These are phyloP conservation scores for Sphaerostilbella broomeana DNA, from an alignment of 2,329 filamentous ascomycete species.

Conservation along the genomic window DNA sequence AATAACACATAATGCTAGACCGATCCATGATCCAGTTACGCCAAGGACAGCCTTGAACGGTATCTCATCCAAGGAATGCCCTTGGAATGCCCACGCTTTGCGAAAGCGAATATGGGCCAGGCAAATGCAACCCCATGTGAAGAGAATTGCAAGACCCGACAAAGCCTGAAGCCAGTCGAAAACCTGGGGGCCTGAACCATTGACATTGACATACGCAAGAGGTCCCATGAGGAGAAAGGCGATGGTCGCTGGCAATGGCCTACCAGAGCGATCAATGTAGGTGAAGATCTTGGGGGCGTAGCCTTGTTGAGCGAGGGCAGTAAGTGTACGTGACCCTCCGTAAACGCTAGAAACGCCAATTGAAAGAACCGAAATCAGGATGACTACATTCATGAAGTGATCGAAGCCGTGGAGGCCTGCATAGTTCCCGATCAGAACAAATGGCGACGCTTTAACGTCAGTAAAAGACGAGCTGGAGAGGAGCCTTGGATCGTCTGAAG, in stretches of 20 bases:
- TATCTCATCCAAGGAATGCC: constrained; percentile 56
- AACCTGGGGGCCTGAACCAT: constrained; percentile 41
- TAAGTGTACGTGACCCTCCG: constrained; percentile 49
- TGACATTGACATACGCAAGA: constrained; percentile 42
- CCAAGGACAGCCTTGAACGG: constrained; percentile 56
- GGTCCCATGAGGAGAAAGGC: constrained; percentile 40
- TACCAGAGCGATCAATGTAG: constrained; percentile 48
- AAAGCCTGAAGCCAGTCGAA: constrained; percentile 61
- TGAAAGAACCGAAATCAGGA: constrained; percentile 47
- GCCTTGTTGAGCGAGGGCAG: constrained; percentile 50
- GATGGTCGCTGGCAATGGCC: constrained; percentile 41
- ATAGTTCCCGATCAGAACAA: constrained; percentile 43
- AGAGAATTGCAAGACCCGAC: constrained; percentile 56
- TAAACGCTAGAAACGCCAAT: constrained; percentile 50
- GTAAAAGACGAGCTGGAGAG: constrained; percentile 40
- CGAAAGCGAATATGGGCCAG: constrained; percentile 63
- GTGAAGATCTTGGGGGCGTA: constrained; percentile 48
- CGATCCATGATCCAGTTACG: constrained; percentile 55
- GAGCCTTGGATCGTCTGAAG: constrained; percentile 37
- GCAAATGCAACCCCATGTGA: constrained; percentile 61
- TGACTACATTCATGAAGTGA: constrained; percentile 47
- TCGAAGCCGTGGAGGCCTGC: constrained; percentile 42
- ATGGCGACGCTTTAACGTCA: constrained; percentile 38
- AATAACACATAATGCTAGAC: constrained; percentile 49
- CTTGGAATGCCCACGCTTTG: constrained; percentile 49